Evolutionary conservation across 2,329 filamentous ascomycete genomes (phyloP).

Genomic region (Cucurbitaria berberidis): DNA sequence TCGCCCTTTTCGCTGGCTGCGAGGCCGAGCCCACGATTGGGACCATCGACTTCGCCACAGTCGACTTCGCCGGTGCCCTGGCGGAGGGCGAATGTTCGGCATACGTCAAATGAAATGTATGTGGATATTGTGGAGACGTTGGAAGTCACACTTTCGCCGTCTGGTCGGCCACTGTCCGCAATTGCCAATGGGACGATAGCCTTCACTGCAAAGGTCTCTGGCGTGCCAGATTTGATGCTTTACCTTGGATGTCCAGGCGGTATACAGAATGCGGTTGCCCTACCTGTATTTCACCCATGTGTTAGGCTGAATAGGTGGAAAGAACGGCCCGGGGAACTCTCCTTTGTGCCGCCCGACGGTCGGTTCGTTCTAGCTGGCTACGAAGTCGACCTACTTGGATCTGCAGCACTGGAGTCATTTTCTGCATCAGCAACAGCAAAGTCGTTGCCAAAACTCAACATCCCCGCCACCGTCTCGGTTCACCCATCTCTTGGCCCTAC

Average conservation of each 20-base stretch:
- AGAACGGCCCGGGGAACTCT: conserved; percentile 87
- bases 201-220: conserved; percentile 94
- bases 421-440: conserved; percentile 31
- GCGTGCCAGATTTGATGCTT: conserved; percentile 87
- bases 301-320: conserved; percentile 90
- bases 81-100: conserved; percentile 88
- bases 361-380: conserved; percentile 93
- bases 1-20: conserved; percentile 40
- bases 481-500: conserved; percentile 76
- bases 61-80: conserved; percentile 72
- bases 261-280: conserved; percentile 75
- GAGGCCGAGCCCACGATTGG: conserved; percentile 31
- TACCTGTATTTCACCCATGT: conserved; percentile 96
- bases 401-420: conserved; percentile 56
- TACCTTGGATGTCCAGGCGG: conserved; percentile 76
- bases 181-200: conserved; percentile 91
- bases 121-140: conserved; percentile 94
- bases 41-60: conserved; percentile 34
- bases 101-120: conserved; percentile 97
- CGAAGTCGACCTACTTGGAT: conserved; percentile 86
- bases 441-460: conserved; percentile 65
- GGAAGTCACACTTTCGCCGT: conserved; percentile 86
- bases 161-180: conserved; percentile 83
- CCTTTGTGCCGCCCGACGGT: conserved; percentile 93
- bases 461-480: conserved; percentile 83